These are phyloP conservation scores for Nicotiana attenuata DNA, from an alignment of 257 asterid genomes.

Conservation along the genomic window DNA sequence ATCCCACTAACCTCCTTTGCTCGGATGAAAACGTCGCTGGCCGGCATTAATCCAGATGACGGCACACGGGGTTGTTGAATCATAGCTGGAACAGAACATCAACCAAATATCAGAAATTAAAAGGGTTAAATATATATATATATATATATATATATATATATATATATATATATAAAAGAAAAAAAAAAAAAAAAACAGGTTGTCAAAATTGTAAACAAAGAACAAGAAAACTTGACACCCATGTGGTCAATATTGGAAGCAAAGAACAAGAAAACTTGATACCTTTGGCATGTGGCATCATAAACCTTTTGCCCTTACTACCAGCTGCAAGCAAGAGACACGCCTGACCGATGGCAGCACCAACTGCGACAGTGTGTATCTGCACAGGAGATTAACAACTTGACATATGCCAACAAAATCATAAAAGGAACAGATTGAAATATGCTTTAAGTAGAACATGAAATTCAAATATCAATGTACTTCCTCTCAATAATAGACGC, in stretches of 20 bases:
- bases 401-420: not conserved
- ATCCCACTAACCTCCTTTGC: conserved; percentile 72
- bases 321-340: conserved; percentile 94
- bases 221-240: conserved; percentile 17
- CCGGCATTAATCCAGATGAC: conserved; percentile 77
- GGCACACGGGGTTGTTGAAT: conserved; percentile 90
- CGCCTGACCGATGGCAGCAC: conserved; percentile 91
- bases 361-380: conserved; percentile 82
- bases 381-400: conserved; percentile 23
- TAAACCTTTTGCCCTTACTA: conserved; percentile 75
- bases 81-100: conserved; percentile 59
- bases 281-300: conserved; percentile 95
- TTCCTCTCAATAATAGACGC: not conserved
- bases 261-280: conserved; percentile 1
- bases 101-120: conserved; percentile 7
- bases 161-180: too few species aligned
- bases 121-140: not conserved
- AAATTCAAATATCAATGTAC: not conserved
- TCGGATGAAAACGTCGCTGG: conserved; percentile 81
- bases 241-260: not conserved
- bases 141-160: too few species aligned
- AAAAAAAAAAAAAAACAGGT: not conserved
- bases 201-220: conserved; percentile 1
- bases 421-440: not conserved
- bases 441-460: not conserved